phyloP scores from a whole-genome alignment of 306 rosid genomes.

The Cucumis sativus region Cucumber_9930_V3 NC_026658.2:14576501-14577000 shows the following conservation, averaged over 20 bases:
- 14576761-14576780: constrained; percentile 67
- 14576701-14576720: constrained; percentile 98
- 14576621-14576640: constrained; percentile 96
- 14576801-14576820: constrained; percentile 60
- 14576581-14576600: constrained; percentile 82
- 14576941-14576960: constrained; percentile 71
- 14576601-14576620: constrained; percentile 87
- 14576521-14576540: constrained; percentile 95
- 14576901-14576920: constrained; percentile 49
- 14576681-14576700: constrained; percentile 99
- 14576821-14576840: constrained; percentile 88
- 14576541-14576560: constrained; percentile 89
- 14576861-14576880: constrained; percentile 45
- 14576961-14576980: constrained; percentile 50
- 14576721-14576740: constrained; percentile 81
- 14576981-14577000: constrained; percentile 64
- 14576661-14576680: constrained; percentile 78
- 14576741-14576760: constrained; percentile 75
- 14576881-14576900: constrained; percentile 46
- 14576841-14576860: constrained; percentile 98
- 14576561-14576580: constrained; percentile 83
- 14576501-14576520: constrained; percentile 74
- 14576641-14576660: constrained; percentile 99
- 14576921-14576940: constrained; percentile 70
- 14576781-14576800: constrained; percentile 59